Percentiles rank a stretch among this genome's conserved stretches.
These are phyloP conservation scores for Claviceps sp. DNA, from an alignment of 2,329 filamentous ascomycete species.

Conservation along the genomic window DNA sequence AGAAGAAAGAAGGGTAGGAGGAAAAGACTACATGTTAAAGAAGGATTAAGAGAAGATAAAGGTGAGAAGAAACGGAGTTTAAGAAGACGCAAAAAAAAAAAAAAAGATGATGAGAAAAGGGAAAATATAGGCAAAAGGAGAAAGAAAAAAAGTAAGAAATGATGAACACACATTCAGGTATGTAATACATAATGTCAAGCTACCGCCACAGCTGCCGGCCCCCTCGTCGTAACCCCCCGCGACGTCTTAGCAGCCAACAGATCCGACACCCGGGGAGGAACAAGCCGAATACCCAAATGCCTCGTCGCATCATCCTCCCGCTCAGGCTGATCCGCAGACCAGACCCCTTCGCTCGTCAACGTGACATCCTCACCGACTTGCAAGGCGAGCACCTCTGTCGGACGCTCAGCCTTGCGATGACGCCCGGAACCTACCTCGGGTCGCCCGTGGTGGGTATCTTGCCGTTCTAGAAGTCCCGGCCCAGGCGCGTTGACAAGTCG, in stretches of 20 bases:
- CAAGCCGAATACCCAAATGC: constrained; percentile 2
- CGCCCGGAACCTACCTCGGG: constrained; percentile 4
- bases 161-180: no score
- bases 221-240: not conserved
- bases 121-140: not conserved
- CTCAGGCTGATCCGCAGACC: constrained; percentile 7
- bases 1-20: not conserved
- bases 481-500: constrained; percentile 13
- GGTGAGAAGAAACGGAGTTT: not conserved
- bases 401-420: constrained; percentile 5
- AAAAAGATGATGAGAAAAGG: not conserved
- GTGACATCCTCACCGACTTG: constrained; percentile 28
- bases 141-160: not conserved
- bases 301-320: not conserved
- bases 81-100: not conserved
- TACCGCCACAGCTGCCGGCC: not conserved
- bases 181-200: not conserved
- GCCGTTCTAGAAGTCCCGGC: not conserved
- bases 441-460: not conserved
- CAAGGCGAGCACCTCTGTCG: constrained; percentile 29
- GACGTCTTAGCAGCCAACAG: not conserved
- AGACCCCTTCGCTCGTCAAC: constrained; percentile 26
- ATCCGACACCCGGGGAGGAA: not conserved
- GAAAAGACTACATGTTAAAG: not conserved
- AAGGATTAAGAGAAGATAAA: not conserved